Conservation (phyloP, 2,329 filamentous ascomycete genomes). For the Dactylellina drechsleri region DNA sequence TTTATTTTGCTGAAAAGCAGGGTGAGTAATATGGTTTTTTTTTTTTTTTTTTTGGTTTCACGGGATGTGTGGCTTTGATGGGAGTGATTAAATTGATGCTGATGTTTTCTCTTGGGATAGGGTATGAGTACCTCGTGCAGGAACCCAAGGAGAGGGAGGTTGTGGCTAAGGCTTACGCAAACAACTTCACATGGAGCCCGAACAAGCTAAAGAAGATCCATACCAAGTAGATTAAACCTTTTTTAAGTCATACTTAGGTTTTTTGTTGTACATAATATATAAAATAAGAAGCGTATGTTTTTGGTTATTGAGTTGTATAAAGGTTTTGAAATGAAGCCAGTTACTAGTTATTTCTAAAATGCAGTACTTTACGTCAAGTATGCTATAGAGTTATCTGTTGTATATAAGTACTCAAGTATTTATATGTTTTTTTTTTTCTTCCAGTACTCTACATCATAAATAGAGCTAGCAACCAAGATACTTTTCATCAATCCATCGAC, state of each 20-base stretch:
- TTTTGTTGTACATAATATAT: slow-evolving; percentile 34
- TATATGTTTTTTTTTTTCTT: too few relatives aligned
- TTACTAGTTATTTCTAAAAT: background rate
- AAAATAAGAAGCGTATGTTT: slow-evolving; percentile 9
- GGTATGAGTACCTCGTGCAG: slow-evolving; percentile 98
- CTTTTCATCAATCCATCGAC: slow-evolving; percentile 67
- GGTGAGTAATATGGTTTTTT: slow-evolving; percentile 61
- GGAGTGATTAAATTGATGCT: slow-evolving; percentile 4
- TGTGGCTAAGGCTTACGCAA: slow-evolving; percentile 91
- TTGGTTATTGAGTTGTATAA: background rate
- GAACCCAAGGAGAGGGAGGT: slow-evolving; percentile 91
- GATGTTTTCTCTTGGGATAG: slow-evolving; percentile 25
- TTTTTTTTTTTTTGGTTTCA: too few relatives aligned
- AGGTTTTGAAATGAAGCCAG: background rate
- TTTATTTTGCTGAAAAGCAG: slow-evolving; percentile 96
- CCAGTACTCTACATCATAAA: background rate
- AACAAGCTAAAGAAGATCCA: slow-evolving; percentile 58
- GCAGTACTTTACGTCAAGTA: background rate
- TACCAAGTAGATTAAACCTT: slow-evolving; percentile 55
- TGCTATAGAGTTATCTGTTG: too few relatives aligned
- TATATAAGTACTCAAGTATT: too few relatives aligned
- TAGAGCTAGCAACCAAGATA: slow-evolving; percentile 58
- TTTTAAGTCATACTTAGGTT: slow-evolving; percentile 1
- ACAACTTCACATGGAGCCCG: slow-evolving; percentile 74
- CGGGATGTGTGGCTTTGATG: too few relatives aligned